phyloP scores from a whole-genome alignment of 345 rosid genomes.

The Aurinia saxatilis region DNA sequence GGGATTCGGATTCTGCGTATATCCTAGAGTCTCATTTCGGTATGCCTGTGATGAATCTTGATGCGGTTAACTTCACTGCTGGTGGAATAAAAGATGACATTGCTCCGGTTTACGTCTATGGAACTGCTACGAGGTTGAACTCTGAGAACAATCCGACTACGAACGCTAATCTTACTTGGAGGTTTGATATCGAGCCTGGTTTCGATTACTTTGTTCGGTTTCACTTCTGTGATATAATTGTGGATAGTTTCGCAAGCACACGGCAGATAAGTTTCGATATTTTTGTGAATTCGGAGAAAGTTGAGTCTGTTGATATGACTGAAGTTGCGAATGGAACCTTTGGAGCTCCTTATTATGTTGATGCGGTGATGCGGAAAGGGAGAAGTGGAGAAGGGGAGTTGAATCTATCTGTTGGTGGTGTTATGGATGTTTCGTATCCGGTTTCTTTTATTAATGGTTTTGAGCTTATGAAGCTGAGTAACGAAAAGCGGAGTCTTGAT shows the following conservation, averaged over 20 bases:
- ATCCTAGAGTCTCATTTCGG: constrained; percentile 30
- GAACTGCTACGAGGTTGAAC: constrained; percentile 56
- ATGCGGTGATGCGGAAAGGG: constrained; percentile 39
- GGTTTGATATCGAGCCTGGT: constrained; percentile 50
- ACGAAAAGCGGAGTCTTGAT: constrained; percentile 43
- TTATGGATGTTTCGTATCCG: constrained; percentile 16
- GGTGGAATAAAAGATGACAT: constrained; percentile 31
- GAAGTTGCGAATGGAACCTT: constrained; percentile 18
- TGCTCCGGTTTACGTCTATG: constrained; percentile 68
- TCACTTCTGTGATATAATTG: constrained; percentile 64
- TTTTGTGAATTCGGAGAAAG: constrained; percentile 48
- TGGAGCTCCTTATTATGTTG: constrained; percentile 58
- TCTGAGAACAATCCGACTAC: constrained; percentile 16
- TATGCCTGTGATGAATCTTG: constrained; percentile 24
- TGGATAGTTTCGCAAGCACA: background rate
- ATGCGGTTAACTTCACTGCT: constrained; percentile 43
- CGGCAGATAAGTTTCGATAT: constrained; percentile 34
- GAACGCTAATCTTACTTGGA: constrained; percentile 64
- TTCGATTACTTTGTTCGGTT: constrained; percentile 67
- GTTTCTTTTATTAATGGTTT: constrained; percentile 51
- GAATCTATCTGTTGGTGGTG: constrained; percentile 56
- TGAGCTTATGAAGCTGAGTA: constrained; percentile 60
- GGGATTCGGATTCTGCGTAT: constrained; percentile 58
- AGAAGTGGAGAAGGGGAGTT: constrained; percentile 9
- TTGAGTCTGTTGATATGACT: constrained; percentile 42